Conservation (phyloP, 345 rosid species). For the Noccaea bulbosa region DNA sequence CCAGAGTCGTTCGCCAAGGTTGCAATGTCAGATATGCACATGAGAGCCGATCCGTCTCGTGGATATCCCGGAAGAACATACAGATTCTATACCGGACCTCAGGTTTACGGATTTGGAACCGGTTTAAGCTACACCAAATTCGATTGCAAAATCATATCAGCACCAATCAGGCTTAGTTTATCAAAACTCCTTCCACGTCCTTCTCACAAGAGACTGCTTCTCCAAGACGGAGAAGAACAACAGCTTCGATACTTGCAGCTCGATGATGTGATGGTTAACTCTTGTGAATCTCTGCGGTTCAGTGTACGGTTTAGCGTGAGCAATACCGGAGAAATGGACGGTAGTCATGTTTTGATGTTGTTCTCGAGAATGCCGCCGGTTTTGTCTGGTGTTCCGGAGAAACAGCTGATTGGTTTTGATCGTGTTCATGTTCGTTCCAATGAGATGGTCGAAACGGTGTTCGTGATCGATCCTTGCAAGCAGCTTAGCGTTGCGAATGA, state of each 20-base stretch:
- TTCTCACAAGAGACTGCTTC: conserved; percentile 49
- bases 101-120: conserved; percentile 69
- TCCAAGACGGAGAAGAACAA: conserved; percentile 41
- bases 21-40: conserved; percentile 83
- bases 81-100: conserved; percentile 71
- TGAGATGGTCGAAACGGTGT: conserved; percentile 50
- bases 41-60: conserved; percentile 71
- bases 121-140: conserved; percentile 80
- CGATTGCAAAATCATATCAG: conserved; percentile 62
- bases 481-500: conserved; percentile 66
- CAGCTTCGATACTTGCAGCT: conserved; percentile 24
- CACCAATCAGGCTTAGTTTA: conserved; percentile 58
- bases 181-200: conserved; percentile 32
- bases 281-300: conserved; percentile 64
- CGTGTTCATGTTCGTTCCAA: conserved; percentile 60
- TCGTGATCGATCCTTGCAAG: conserved; percentile 72
- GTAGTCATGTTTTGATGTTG: conserved; percentile 77
- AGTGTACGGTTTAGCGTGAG: conserved; percentile 50
- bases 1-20: conserved; percentile 75
- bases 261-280: conserved; percentile 47
- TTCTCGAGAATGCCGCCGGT: conserved; percentile 58
- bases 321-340: conserved; percentile 68
- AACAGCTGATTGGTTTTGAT: conserved; percentile 77
- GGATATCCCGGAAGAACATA: conserved; percentile 95
- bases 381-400: conserved; percentile 57